Base-by-base conservation (phyloP, 129 eudicot species). In the Tanacetum coccineum region DNA sequence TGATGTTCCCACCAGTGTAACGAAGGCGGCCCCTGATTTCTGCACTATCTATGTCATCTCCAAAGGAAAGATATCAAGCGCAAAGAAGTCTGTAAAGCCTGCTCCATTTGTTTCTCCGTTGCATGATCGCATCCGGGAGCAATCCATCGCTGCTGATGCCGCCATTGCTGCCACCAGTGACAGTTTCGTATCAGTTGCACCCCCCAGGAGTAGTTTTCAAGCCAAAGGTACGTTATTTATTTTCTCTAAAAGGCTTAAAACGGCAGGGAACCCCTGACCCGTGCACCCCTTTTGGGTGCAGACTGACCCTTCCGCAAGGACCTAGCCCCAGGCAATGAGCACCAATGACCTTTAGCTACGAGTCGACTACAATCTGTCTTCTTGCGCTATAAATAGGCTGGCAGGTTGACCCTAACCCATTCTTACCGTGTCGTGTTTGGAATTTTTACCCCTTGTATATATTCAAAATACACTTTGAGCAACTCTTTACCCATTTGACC, bases 11-110 rank as follows among this genome's bases (percentile, higher is more conserved):
- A 68, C 67, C 61, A 59, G 48, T 32, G 86, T 85, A 20, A 74
- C 76, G 19, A 88, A 82, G 71, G 82, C 51, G 15, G 77, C 86
- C 28, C 95, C 95, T 4, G 91, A 88, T 70, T 88, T 84, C 78
- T 84, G 91, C 76, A 88, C 95, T 15, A 81, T 88, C 70, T 88
- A 88, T 60, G 91, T 88, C 61, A 88, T 88, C 78, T 81, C 87
- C 49, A 88, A 88, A 78, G 70, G 86, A 55, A 88, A 88, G 75
- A 84, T 88, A 53, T 84, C 95, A 49, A 75, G 88, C 32, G 88
- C 87, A 19, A 62, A 74, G 28, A 88, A 84, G 55, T 86, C 95
- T 22, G 49, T 75, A 42, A 85, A 87, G 14, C 47, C 68, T 13
- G 88, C 88, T 4, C 91, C 91, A 11, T 80, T 85, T 54, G 19